Evolutionary conservation across 75 land plant species (phyloP).

Genomic region (Chamaecyparis obtusa): DNA sequence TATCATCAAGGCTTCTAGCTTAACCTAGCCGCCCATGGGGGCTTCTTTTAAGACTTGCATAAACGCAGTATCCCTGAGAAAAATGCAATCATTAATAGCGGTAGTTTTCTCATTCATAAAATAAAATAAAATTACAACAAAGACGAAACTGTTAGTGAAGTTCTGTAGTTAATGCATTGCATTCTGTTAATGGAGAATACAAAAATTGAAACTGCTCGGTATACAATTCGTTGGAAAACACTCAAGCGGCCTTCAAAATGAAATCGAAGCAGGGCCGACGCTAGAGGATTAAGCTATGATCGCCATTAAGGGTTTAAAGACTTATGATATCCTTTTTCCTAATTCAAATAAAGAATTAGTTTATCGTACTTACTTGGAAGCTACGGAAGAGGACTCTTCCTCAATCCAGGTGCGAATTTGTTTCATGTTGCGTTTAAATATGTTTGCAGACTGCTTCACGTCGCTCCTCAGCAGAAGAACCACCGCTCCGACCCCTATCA

Average conservation of each 20-base stretch:
- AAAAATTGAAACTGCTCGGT: neutral
- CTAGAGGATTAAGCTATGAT: neutral
- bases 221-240: neutral
- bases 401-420: slow-evolving; percentile 92
- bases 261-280: neutral
- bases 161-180: neutral
- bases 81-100: too few species aligned
- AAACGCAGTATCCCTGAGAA: too few species aligned
- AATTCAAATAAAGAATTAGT: too few species aligned
- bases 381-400: slow-evolving; percentile 63
- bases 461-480: slow-evolving; percentile 68
- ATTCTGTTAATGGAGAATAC: neutral
- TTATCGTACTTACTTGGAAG: slow-evolving; percentile 51
- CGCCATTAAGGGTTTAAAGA: neutral
- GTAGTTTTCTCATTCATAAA: too few species aligned
- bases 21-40: too few species aligned
- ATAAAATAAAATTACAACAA: too few species aligned
- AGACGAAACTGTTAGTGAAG: neutral
- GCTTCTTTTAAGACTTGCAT: too few species aligned
- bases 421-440: slow-evolving; percentile 69
- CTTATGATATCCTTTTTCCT: too few species aligned
- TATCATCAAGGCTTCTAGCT: too few species aligned
- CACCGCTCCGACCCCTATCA: slow-evolving; percentile 76
- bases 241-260: neutral
- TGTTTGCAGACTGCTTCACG: slow-evolving; percentile 69